Evolutionary conservation across 768 basidiomycete genomes (phyloP), one percentile per base, ranked within the genome.

Genomic region (Leccinum subtestaceum): DNA sequence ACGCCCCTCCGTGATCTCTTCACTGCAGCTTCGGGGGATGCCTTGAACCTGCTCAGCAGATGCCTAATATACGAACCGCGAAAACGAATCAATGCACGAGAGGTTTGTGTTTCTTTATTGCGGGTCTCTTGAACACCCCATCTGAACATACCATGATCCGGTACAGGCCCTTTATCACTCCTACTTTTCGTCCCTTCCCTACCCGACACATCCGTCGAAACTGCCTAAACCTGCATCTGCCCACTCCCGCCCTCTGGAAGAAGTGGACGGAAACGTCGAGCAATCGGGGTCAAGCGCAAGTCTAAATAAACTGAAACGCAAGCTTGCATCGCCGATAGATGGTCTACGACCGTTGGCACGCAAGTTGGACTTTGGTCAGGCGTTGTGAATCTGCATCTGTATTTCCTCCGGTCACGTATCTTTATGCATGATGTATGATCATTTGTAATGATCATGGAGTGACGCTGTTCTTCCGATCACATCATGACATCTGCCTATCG

Each of bases 41-140:
- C 93, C 0, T 76, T 97, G 40, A 93, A 93, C 63, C 79, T 98
- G 11, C 81, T 98, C 32, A 81, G 78, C 59, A 87, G 84, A 68
- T 89, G 92, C 66, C 77, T 99, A 19, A 76, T 84, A 17, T 98
- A 91, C 66, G 93, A 98, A 68, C 97, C 97, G 4, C 78, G 85
- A 34, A 86, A 83, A 65, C 86, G 97, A 13, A 87, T 94, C 57
- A 79, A 82, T 27, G 92, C 94, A 11, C 81, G 78, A 74, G 87
- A 95, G 64, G 95, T 93, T 60, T 52, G 84, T 74, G 21, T 46
- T 27, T 58, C 4, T 40, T 29, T 25, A 32, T 17, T 5, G 15
- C 5, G 10, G n/a, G 34, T 45, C 27, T 8, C 8, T 29, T 10
- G 17, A 17, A n/a, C 8, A 4, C 32, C 11, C 32, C 32, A 34